A percentile compares a stretch with the other conserved stretches of the same genome.
phyloP scores from a whole-genome alignment of 192 early-diverging fungal species.

The Coemansia furcata region DNA sequence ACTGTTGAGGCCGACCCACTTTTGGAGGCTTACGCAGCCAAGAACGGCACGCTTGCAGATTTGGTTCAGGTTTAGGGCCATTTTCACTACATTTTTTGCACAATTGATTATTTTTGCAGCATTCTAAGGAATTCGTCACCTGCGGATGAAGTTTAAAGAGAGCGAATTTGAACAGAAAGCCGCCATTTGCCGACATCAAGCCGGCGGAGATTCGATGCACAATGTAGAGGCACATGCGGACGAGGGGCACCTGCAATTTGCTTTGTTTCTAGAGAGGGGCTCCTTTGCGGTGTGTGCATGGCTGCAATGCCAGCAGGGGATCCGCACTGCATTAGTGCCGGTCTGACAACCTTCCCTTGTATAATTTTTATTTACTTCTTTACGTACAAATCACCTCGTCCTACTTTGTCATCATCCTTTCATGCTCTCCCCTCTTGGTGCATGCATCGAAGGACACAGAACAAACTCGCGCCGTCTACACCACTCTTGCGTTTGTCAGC shows the following conservation, averaged over 20 bases:
- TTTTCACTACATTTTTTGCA: neutral
- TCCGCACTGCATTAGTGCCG: too few relatives aligned
- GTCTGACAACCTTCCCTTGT: too few relatives aligned
- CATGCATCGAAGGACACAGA: neutral
- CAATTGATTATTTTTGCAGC: neutral
- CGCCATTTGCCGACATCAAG: neutral
- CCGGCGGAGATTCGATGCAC: constrained; percentile 1
- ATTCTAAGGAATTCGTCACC: neutral
- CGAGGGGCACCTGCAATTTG: too few relatives aligned
- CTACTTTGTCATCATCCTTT: too few relatives aligned
- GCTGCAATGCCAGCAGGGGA: too few relatives aligned
- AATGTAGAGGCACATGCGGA: neutral
- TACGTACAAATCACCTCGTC: too few relatives aligned
- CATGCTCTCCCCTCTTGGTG: neutral
- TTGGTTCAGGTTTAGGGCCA: neutral
- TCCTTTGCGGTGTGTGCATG: too few relatives aligned
- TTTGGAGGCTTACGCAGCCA: neutral
- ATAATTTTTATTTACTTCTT: too few relatives aligned
- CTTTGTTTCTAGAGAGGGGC: too few relatives aligned
- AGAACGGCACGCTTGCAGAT: neutral
- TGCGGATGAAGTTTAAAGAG: neutral
- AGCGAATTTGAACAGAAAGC: neutral
- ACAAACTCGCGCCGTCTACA: neutral
- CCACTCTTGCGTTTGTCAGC: neutral
- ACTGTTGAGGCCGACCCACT: constrained; percentile 19